Conservation (phyloP, 2,329 filamentous ascomycete species). For the Exophiala calicioides region DNA sequence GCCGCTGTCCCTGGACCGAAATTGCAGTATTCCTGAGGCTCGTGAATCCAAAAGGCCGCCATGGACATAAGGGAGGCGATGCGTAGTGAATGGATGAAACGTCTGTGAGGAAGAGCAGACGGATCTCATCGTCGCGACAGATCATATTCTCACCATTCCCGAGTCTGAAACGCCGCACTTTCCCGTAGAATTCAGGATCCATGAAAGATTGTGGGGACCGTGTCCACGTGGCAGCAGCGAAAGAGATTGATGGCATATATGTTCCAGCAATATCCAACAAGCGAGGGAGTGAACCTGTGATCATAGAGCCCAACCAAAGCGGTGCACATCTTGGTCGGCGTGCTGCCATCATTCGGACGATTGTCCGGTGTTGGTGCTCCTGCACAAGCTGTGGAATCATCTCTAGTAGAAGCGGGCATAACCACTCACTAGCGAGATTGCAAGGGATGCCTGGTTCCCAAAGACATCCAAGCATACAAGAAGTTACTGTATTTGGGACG, state of each 20-base stretch:
- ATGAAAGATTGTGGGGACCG: conserved; percentile 3
- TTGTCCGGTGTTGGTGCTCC: not conserved
- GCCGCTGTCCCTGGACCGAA: not conserved
- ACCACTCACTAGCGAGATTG: not conserved
- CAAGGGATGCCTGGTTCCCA: not conserved
- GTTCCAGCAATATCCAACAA: not conserved
- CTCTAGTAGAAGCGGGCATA: not conserved
- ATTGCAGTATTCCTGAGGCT: conserved; percentile 1
- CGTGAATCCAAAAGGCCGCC: not conserved
- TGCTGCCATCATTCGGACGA: not conserved
- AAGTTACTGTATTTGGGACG: not conserved
- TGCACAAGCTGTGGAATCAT: not conserved
- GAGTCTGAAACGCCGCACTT: not conserved
- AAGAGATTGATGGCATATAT: not conserved
- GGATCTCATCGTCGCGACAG: conserved; percentile 3
- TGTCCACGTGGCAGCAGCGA: not conserved
- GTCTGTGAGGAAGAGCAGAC: conserved; percentile 1
- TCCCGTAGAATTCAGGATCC: conserved; percentile 2
- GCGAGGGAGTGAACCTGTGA: conserved; percentile 1
- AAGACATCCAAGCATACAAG: not conserved
- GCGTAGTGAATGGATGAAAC: not conserved
- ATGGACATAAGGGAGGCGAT: not conserved
- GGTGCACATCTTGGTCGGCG: conserved; percentile 1
- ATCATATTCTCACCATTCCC: conserved; percentile 3
- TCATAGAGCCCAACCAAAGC: conserved; percentile 1